A percentile compares a stretch with the other conserved stretches of the same genome.
Conservation (phyloP, 2,329 filamentous ascomycete species). For the Neofusicoccum ribis region DNA sequence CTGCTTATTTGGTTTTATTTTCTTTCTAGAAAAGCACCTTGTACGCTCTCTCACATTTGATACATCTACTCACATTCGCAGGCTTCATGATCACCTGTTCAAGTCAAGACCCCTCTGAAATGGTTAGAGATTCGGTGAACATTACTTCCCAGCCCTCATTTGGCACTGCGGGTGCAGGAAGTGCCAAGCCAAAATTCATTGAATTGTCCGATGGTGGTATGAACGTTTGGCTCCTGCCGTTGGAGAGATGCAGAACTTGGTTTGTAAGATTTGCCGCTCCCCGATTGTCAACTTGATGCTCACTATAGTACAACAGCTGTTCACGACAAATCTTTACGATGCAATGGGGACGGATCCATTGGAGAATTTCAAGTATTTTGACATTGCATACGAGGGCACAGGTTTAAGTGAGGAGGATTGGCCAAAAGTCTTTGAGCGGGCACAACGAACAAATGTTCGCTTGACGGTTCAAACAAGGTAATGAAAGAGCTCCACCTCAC, state of each 20-base stretch:
- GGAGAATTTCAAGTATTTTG: not conserved
- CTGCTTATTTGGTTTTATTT: too few relatives aligned
- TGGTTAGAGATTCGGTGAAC: not conserved
- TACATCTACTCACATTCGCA: not conserved
- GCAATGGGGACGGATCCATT: not conserved
- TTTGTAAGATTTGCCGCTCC: not conserved
- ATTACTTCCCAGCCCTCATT: conserved; percentile 1
- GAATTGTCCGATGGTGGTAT: not conserved
- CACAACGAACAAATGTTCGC: not conserved
- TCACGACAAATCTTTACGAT: not conserved
- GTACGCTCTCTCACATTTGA: not conserved
- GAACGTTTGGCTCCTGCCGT: not conserved
- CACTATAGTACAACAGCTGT: not conserved
- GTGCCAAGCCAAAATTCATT: not conserved
- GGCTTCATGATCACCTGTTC: conserved; percentile 8
- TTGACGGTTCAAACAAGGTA: not conserved
- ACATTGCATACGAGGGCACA: not conserved
- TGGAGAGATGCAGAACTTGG: not conserved
- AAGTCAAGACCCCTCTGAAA: not conserved
- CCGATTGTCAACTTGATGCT: not conserved
- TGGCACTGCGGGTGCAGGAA: not conserved
- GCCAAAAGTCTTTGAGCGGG: not conserved
- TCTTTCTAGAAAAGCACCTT: not conserved
- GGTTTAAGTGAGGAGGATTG: not conserved
- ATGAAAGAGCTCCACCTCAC: too few relatives aligned